Evolutionary conservation across 352 stramenopile species (phyloP), one percentile per base, ranked within the genome.

Genomic region (Globisporangium nagaii): DNA sequence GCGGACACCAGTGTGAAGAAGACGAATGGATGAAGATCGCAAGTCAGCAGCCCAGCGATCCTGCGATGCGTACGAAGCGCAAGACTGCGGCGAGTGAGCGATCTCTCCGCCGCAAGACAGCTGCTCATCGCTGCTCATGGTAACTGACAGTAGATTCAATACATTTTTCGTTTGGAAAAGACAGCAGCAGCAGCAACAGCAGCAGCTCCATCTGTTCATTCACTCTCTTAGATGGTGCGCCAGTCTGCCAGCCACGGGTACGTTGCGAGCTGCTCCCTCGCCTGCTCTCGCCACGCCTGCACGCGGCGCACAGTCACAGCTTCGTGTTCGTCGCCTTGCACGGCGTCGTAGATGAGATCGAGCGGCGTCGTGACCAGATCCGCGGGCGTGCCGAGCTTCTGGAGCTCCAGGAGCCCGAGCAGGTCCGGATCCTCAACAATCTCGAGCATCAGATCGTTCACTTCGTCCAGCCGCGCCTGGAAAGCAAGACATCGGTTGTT

Each of bases 331-430:
- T 53, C 36, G 28, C 34, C 43, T 17, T 50, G 47, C 67, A 68
- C 25, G 24, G 75, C 79, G 34, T 71, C 28, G 8, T 83, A 49
- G 48, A 93, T 75, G 35, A 92, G 72, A 65, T 95, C 83, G 10
- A 58, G 65, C 2, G 84, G 84, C 15, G 83, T 93, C 10, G 63
- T 64, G 19, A 85, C 61, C 35, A 95, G 58, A 70, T 95, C 84
- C 2, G 80, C 77, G 17, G 83, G 84, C 6, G 84, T 95, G 0
- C 80, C 84, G 5, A 95, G 68, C 67, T 95, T 95, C 51, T 86
- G 67, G 19, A 84, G 54, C 62, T 93, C 81, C 40, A 95, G 56
- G 19, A 54, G 40, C 24, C 71, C 63, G n/a, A 91, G 51, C 5
- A 89, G 31, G 2, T 73, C 58, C 15, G 36, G 17, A 6, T 87